Evolutionary conservation across 1,139 yeast species (phyloP).

Genomic region (Debaryomyces udenii): DNA sequence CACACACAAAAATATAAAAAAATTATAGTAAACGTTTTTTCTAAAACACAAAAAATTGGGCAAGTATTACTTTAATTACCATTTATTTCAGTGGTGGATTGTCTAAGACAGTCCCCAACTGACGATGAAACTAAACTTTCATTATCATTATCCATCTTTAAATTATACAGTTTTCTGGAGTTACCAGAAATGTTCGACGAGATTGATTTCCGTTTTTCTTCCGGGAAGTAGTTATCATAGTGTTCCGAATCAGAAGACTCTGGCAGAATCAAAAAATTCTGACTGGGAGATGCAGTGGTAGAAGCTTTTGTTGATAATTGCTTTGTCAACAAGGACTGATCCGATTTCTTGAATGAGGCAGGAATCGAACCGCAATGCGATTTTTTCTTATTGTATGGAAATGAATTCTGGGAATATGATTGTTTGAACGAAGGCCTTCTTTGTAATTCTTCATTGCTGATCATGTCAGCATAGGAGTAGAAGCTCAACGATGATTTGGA

Average conservation of each 20-base stretch:
- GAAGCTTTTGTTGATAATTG: conserved; percentile 17
- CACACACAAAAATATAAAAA: conserved; percentile 5
- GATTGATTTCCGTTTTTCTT: conserved; percentile 14
- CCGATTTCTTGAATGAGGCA: conserved; percentile 14
- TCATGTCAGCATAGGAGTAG: conserved; percentile 80
- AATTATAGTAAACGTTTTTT: conserved; percentile 1
- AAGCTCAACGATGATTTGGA: conserved; percentile 63
- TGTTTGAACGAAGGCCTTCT: conserved; percentile 59
- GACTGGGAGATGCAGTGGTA: conserved; percentile 12
- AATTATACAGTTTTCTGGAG: conserved; percentile 6
- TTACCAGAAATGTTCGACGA: conserved; percentile 11
- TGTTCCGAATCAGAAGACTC: conserved; percentile 31
- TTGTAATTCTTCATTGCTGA: conserved; percentile 61
- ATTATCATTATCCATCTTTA: conserved; percentile 14
- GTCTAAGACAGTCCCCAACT: conserved; percentile 45
- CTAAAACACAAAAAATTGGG: neutral
- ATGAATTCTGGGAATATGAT: conserved; percentile 23
- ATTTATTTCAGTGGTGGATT: conserved; percentile 41
- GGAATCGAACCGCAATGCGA: conserved; percentile 9
- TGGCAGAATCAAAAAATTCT: conserved; percentile 32
- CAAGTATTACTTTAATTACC: conserved; percentile 22
- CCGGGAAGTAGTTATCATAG: conserved; percentile 10
- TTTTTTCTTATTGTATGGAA: conserved; percentile 5
- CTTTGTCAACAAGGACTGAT: conserved; percentile 18
- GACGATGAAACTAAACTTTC: conserved; percentile 44